A percentile compares a stretch with the other conserved stretches of the same genome.
phyloP scores from a whole-genome alignment of 768 basidiomycete genomes.

The Xerocomellus dryophilus region DNA sequence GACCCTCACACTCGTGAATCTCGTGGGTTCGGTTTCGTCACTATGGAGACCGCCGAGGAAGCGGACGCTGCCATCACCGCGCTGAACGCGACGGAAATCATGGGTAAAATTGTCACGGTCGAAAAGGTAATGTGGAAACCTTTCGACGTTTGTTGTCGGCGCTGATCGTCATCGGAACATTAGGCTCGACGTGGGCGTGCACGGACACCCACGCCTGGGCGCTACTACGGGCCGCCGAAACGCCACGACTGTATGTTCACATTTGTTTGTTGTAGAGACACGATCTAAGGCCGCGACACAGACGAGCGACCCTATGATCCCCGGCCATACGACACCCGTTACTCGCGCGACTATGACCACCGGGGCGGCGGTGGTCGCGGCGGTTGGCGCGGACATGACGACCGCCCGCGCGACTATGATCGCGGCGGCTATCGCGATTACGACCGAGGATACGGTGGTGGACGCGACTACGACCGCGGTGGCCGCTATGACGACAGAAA shows the following conservation, averaged over 20 bases:
- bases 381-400: constrained; percentile 35
- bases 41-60: constrained; percentile 79
- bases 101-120: constrained; percentile 86
- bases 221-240: constrained; percentile 93
- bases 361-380: constrained; percentile 41
- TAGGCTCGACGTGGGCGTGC: constrained; percentile 89
- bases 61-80: constrained; percentile 89
- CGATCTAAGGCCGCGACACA: constrained; percentile 24
- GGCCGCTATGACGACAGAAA: constrained; percentile 44
- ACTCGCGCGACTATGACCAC: constrained; percentile 63
- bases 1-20: constrained; percentile 70
- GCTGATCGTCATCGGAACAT: constrained; percentile 6
- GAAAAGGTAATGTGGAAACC: constrained; percentile 59
- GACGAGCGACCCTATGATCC: constrained; percentile 90
- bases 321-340: constrained; percentile 86
- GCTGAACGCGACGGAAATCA: constrained; percentile 77
- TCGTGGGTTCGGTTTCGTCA: constrained; percentile 87
- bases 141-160: not conserved
- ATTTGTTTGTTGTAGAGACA: not conserved
- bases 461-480: constrained; percentile 39
- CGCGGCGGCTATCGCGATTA: constrained; percentile 46
- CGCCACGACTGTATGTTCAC: constrained; percentile 56
- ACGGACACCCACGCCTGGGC: constrained; percentile 88
- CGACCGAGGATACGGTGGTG: constrained; percentile 35
- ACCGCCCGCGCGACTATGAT: constrained; percentile 26